phyloP scores from a whole-genome alignment of 2,329 filamentous ascomycete genomes.

The Aureobasidium zeae region DNA sequence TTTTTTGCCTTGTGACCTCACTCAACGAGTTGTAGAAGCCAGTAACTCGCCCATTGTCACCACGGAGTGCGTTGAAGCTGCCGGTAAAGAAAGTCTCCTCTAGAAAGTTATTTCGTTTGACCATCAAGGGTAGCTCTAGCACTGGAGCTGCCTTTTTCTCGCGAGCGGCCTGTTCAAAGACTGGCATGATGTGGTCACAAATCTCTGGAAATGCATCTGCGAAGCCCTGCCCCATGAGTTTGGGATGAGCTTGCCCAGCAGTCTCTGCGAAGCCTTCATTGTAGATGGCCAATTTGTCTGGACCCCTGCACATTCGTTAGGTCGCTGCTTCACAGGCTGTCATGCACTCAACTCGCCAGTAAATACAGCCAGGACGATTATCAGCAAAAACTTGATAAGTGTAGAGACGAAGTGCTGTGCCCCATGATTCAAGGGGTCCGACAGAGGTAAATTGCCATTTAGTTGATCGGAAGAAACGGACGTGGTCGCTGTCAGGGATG shows the following conservation, averaged over 20 bases:
- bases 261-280: constrained; percentile 15
- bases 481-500: constrained; percentile 24
- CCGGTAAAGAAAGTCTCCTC: constrained; percentile 18
- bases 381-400: constrained; percentile 39
- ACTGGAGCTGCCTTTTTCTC: constrained; percentile 13
- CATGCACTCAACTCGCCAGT: constrained; percentile 7
- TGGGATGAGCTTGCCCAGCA: constrained; percentile 8
- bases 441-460: constrained; percentile 42
- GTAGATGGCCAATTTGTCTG: constrained; percentile 12
- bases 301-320: no score
- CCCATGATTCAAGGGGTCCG: constrained; percentile 41
- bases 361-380: constrained; percentile 30
- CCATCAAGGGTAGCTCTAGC: constrained; percentile 14
- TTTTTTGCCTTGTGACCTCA: constrained; percentile 17
- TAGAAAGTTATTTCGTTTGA: constrained; percentile 14
- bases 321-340: no score
- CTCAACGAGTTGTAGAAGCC: constrained; percentile 17
- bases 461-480: constrained; percentile 32
- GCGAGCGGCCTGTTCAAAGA: constrained; percentile 15
- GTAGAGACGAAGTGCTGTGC: constrained; percentile 38
- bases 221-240: constrained; percentile 14
- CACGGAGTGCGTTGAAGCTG: constrained; percentile 16
- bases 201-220: constrained; percentile 15
- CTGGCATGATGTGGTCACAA: constrained; percentile 9
- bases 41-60: constrained; percentile 8